Evolutionary conservation across 2,329 filamentous ascomycete genomes (phyloP), one percentile per base, ranked within the genome.

Genomic region (Bipolaris bicolor): DNA sequence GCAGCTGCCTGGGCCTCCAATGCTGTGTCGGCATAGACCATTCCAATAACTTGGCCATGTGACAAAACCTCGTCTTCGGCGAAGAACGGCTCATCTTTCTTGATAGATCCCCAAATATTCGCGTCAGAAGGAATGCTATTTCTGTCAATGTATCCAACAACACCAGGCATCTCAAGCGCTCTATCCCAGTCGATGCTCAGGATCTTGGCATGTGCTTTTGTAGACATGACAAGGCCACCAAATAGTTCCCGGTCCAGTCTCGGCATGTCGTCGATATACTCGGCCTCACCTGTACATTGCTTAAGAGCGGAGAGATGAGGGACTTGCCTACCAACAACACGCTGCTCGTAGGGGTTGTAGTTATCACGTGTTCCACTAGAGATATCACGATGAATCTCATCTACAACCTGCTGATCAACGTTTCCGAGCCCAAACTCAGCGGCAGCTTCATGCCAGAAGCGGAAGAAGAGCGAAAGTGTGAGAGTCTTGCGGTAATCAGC

Each of bases 251-350:
- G 95, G 74, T 88, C 90, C 62, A 92, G 80, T 0, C 86, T 82
- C 2, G 93, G 92, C 24, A 97, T 95, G 65, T 98, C 94, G 67
- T 98, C 94, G 0, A 93, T 96, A 67, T 98, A 98, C 67, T 96
- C 91, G 1, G 94, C 94, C 77, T 96, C 91, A 51, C 94, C 94
- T 0, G 92, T 96, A 6, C 89, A 90, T 77, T 98, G 94, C 78
- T 97, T 96, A 69, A 98, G 75, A 0, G 94, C 93, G 0, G 94
- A 92, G 13, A 97, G 84, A 70, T 98, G 94, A 18, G 90, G 89
- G 39, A 89, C 88, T 18, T 91, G 86, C 73, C 94, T 94, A 48
- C 95, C 94, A 0, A 97, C 83, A 16, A 96, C 84, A 49, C 88
- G 89, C 71, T 95, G 87, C 67, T 91, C 84, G 67, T 97, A 96